Evolutionary conservation across 2,329 filamentous ascomycete species (phyloP).

Genomic region (Xylariaceae sp.): DNA sequence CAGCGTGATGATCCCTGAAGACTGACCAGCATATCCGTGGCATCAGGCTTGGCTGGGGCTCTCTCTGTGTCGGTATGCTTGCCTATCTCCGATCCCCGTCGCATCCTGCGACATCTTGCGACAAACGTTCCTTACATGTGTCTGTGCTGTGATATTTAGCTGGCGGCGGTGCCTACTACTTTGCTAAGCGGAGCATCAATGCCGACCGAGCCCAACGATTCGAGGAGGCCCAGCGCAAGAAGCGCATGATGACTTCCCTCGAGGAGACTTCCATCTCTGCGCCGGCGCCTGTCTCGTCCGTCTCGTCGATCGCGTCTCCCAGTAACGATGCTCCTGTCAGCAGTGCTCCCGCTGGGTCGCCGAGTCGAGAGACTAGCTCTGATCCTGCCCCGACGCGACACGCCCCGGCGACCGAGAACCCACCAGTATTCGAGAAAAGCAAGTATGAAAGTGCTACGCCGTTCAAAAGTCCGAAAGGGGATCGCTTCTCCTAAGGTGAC

Average conservation of each 20-base stretch:
- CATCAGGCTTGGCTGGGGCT: slow-evolving; percentile 81
- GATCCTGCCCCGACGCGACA: slow-evolving; percentile 86
- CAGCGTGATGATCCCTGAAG: not conserved
- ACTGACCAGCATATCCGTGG: slow-evolving; percentile 5
- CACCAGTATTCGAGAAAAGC: slow-evolving; percentile 68
- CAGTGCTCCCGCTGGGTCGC: slow-evolving; percentile 54
- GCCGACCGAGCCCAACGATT: slow-evolving; percentile 72
- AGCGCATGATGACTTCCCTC: slow-evolving; percentile 51
- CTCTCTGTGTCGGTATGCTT: slow-evolving; percentile 71
- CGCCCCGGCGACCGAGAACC: slow-evolving; percentile 64
- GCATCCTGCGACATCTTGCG: not conserved
- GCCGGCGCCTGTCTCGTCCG: slow-evolving; percentile 31
- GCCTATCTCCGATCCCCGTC: too few relatives aligned
- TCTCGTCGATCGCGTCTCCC: slow-evolving; percentile 16
- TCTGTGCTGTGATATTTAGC: slow-evolving; percentile 45
- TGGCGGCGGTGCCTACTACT: slow-evolving; percentile 88
- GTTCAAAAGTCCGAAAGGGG: slow-evolving; percentile 74
- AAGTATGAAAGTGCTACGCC: slow-evolving; percentile 81
- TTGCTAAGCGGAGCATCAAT: slow-evolving; percentile 92
- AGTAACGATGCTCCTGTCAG: slow-evolving; percentile 42
- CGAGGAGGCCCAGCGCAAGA: slow-evolving; percentile 61
- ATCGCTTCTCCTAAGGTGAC: slow-evolving; percentile 66
- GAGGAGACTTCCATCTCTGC: slow-evolving; percentile 41
- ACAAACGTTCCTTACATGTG: not conserved
- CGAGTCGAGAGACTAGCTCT: slow-evolving; percentile 64